Percentiles rank a stretch among this genome's conserved stretches.
Conservation (phyloP, 306 rosid genomes). For the Prunus fruticosa region DNA sequence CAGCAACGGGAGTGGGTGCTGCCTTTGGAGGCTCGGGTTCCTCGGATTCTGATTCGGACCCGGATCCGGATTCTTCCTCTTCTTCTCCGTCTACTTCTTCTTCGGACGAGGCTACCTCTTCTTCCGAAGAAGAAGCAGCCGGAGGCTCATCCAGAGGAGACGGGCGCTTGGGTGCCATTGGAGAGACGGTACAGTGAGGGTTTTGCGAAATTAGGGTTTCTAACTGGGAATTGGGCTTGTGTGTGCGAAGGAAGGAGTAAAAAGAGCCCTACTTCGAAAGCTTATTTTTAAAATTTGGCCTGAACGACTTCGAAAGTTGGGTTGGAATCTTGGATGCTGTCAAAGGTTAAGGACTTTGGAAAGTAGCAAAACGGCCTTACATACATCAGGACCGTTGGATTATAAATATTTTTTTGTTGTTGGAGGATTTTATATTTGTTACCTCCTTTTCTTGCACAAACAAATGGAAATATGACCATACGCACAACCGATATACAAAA, state of each 20-base stretch:
- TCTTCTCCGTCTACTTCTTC: conserved; percentile 31
- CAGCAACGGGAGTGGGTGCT: conserved; percentile 18
- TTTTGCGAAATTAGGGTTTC: conserved; percentile 11
- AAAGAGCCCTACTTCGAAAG: neutral
- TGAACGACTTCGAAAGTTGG: neutral
- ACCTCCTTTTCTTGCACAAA: too few relatives aligned
- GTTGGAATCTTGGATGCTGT: neutral
- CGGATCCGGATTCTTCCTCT: conserved; percentile 25
- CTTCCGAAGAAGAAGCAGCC: conserved; percentile 53
- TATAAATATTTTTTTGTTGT: too few relatives aligned
- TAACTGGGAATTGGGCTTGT: neutral
- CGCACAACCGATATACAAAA: too few relatives aligned
- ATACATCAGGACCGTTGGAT: neutral
- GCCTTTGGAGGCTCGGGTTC: conserved; percentile 11
- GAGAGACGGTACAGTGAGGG: conserved; percentile 23
- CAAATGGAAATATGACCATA: too few relatives aligned
- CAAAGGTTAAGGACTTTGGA: neutral
- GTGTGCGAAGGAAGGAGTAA: neutral
- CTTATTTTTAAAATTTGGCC: too few relatives aligned
- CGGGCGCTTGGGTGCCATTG: conserved; percentile 66
- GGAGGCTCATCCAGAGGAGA: conserved; percentile 72
- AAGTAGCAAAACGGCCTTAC: neutral
- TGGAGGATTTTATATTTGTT: neutral
- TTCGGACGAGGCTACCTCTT: conserved; percentile 28
- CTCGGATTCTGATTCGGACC: conserved; percentile 7